phyloP scores from a whole-genome alignment of 2,329 filamentous ascomycete genomes.

The Aspergillus bombycis region DNA sequence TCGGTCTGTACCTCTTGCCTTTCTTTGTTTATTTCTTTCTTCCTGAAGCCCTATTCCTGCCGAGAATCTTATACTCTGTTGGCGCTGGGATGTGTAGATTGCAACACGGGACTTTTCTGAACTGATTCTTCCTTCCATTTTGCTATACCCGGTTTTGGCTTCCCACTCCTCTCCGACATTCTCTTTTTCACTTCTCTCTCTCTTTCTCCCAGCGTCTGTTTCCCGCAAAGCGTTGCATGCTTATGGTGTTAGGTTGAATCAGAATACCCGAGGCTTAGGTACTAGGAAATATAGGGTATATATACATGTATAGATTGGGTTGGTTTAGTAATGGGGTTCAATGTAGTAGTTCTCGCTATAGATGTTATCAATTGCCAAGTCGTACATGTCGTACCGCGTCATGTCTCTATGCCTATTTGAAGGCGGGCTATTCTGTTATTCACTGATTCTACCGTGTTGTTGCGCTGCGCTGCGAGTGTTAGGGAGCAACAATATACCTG shows the following conservation, averaged over 20 bases:
- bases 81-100: constrained; percentile 11
- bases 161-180: constrained; percentile 4
- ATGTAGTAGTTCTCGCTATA: neutral
- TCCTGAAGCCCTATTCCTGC: neutral
- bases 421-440: no score
- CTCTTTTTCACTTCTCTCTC: constrained; percentile 3
- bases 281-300: constrained; percentile 37
- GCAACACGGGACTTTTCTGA: neutral
- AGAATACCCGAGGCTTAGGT: constrained; percentile 27
- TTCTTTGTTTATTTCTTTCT: neutral
- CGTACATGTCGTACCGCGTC: no score
- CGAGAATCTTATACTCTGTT: neutral
- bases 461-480: no score
- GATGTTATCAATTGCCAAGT: neutral
- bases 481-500: no score
- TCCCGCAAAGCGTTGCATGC: constrained; percentile 32
- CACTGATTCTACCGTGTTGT: no score
- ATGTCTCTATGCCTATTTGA: no score
- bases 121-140: constrained; percentile 1
- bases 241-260: constrained; percentile 38
- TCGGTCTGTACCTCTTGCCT: constrained; percentile 3
- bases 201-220: constrained; percentile 8
- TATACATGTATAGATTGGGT: constrained; percentile 31
- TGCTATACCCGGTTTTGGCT: constrained; percentile 4
- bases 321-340: neutral